Evolutionary conservation across 257 asterid species (phyloP).

Genomic region (Avicennia marina): DNA sequence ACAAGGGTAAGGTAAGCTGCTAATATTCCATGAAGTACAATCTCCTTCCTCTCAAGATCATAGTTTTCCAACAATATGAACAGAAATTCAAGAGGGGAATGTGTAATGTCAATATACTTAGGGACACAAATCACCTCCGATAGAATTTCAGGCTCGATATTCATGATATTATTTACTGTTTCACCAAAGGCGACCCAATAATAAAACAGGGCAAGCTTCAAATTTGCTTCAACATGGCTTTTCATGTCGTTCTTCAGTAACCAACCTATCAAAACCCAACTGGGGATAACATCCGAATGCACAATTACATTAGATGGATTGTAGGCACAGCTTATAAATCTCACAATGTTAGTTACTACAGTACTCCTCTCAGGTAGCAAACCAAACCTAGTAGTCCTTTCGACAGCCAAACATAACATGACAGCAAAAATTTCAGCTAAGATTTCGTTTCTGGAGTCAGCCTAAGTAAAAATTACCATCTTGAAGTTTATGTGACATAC

Average conservation of each 20-base stretch:
- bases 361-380: constrained; percentile 50
- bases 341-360: constrained; percentile 52
- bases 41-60: constrained; percentile 65
- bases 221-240: constrained; percentile 58
- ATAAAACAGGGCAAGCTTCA: constrained; percentile 68
- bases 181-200: constrained; percentile 84
- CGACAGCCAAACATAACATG: constrained; percentile 65
- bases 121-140: constrained; percentile 71
- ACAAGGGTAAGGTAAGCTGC: constrained; percentile 45
- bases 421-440: constrained; percentile 64
- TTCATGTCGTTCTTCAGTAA: constrained; percentile 43
- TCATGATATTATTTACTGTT: constrained; percentile 56
- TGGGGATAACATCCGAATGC: constrained; percentile 52
- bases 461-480: constrained; percentile 61
- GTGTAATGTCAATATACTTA: constrained; percentile 55
- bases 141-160: constrained; percentile 66
- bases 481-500: constrained; percentile 46
- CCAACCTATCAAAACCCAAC: constrained; percentile 91
- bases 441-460: constrained; percentile 84
- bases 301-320: constrained; percentile 63
- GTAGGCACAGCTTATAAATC: constrained; percentile 77
- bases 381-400: constrained; percentile 69
- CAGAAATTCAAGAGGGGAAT: constrained; percentile 68
- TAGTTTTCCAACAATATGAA: constrained; percentile 57
- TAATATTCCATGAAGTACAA: constrained; percentile 42